Conservation (phyloP, 495 filamentous ascomycete genomes). For the Lentithecium fluviatile region DNA sequence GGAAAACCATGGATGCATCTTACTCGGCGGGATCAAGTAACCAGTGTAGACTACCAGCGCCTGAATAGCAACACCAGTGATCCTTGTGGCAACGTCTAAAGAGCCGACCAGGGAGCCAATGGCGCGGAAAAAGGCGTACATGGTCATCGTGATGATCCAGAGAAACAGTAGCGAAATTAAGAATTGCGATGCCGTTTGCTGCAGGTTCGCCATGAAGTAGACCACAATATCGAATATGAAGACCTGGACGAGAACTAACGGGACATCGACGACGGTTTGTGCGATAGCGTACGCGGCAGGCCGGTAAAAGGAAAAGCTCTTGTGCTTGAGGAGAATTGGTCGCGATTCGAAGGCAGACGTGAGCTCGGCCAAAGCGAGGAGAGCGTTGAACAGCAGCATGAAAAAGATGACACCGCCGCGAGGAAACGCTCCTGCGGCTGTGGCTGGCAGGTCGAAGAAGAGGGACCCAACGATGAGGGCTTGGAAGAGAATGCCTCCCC, state of each 20-base stretch:
- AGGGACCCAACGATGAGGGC: conserved; percentile 73
- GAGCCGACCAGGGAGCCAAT: conserved; percentile 63
- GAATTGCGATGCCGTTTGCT: conserved; percentile 71
- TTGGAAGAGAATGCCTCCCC: conserved; percentile 66
- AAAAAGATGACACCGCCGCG: conserved; percentile 69
- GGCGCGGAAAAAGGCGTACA: conserved; percentile 77
- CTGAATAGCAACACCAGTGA: conserved; percentile 64
- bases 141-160: conserved; percentile 63
- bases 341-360: conserved; percentile 67
- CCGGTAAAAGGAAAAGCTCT: conserved; percentile 80
- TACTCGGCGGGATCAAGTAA: conserved; percentile 67
- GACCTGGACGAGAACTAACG: conserved; percentile 68
- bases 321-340: conserved; percentile 79
- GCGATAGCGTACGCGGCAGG: conserved; percentile 77
- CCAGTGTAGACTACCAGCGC: conserved; percentile 77
- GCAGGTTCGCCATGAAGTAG: conserved; percentile 74
- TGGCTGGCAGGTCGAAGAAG: conserved; percentile 68
- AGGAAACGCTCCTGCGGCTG: conserved; percentile 55
- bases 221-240: conserved; percentile 71
- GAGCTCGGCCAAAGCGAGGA: conserved; percentile 75
- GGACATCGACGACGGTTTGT: conserved; percentile 72
- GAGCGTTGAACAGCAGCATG: conserved; percentile 74
- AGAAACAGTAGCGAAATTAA: conserved; percentile 72
- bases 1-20: conserved; percentile 78
- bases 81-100: conserved; percentile 63